These are phyloP conservation scores for Fistulinella staudtii DNA, from an alignment of 1,284 basidiomycete genomes.

Conservation along the genomic window DNA sequence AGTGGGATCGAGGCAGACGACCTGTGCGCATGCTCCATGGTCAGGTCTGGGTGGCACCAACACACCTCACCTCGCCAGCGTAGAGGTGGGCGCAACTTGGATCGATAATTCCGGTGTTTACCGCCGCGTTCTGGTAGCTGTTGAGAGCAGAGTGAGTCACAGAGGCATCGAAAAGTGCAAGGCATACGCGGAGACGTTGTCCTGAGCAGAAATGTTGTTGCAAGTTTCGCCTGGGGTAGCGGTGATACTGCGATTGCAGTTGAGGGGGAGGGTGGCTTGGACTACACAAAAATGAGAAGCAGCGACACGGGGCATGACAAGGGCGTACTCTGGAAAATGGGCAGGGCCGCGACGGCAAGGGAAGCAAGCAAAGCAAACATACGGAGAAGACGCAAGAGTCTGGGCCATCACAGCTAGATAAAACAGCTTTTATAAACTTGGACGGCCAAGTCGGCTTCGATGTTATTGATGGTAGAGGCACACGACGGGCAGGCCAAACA, in stretches of 20 bases:
- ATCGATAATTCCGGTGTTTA: conserved; percentile 36
- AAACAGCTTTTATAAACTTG: no score
- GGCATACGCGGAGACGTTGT: conserved; percentile 44
- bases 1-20: conserved; percentile 37
- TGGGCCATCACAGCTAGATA: no score
- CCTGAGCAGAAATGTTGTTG: conserved; percentile 39
- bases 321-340: conserved; percentile 18
- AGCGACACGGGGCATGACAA: neutral
- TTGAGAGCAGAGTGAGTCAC: neutral
- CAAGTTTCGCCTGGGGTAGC: conserved; percentile 30
- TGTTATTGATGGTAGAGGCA: no score
- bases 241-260: conserved; percentile 40
- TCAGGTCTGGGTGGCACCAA: neutral
- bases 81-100: conserved; percentile 36
- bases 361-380: conserved; percentile 22
- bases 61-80: conserved; percentile 25
- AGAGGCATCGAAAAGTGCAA: neutral
- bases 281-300: conserved; percentile 9
- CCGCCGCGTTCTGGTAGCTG: conserved; percentile 41
- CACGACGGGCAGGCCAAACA: no score
- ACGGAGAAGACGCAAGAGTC: neutral
- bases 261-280: conserved; percentile 17
- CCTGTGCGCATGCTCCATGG: conserved; percentile 9
- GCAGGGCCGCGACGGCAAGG: conserved; percentile 11
- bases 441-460: no score